Evolutionary conservation across 2,329 filamentous ascomycete genomes (phyloP).

Genomic region (Fusarium verticillioides): DNA sequence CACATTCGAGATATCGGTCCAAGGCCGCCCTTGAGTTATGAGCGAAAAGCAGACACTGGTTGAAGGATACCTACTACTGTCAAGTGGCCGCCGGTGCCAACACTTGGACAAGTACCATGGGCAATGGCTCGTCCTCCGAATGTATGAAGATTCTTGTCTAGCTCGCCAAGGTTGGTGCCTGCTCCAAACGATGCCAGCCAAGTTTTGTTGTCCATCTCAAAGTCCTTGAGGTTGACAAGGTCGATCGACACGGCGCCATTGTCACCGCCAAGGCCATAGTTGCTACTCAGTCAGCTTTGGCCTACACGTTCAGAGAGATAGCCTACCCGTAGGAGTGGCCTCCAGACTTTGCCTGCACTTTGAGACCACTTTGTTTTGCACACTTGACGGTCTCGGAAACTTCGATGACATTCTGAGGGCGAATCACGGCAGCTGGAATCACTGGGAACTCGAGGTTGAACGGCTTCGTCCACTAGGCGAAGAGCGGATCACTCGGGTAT

Average conservation of each 20-base stretch:
- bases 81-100: slow-evolving; percentile 68
- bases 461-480: slow-evolving; percentile 60
- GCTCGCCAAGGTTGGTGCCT: slow-evolving; percentile 62
- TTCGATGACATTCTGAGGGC: slow-evolving; percentile 63
- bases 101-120: slow-evolving; percentile 68
- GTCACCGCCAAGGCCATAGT: slow-evolving; percentile 60
- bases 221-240: slow-evolving; percentile 62
- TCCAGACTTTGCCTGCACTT: slow-evolving; percentile 71
- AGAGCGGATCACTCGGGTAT: slow-evolving; percentile 57
- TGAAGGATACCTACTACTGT: slow-evolving; percentile 59
- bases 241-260: slow-evolving; percentile 66
- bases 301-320: rapidly evolving
- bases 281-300: slow-evolving; percentile 40
- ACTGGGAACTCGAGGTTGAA: slow-evolving; percentile 64
- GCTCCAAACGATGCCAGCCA: slow-evolving; percentile 67
- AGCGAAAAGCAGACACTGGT: neutral
- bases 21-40: slow-evolving; percentile 60
- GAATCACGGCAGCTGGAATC: slow-evolving; percentile 65
- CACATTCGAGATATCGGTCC: slow-evolving; percentile 70
- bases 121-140: slow-evolving; percentile 67
- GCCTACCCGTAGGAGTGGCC: slow-evolving; percentile 72
- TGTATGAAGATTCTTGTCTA: slow-evolving; percentile 61
- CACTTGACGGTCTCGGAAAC: slow-evolving; percentile 69
- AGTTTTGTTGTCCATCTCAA: slow-evolving; percentile 62
- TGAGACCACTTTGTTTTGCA: slow-evolving; percentile 59